phyloP scores from a whole-genome alignment of 352 stramenopile genomes.

The Globisporangium mamillatum region DNA sequence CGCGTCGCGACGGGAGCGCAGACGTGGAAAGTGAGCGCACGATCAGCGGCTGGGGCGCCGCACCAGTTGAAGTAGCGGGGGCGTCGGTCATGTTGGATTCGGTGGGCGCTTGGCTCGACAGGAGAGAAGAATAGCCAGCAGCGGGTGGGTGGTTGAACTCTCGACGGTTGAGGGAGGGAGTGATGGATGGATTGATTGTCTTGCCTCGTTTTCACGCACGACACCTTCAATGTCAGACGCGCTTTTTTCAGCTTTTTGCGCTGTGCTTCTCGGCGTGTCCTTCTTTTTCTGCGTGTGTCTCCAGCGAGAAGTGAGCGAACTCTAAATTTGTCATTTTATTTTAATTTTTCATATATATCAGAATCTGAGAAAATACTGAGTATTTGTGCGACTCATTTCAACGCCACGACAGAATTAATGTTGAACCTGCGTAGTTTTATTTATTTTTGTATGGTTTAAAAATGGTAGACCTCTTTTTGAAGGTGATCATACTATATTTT shows the following conservation, averaged over 20 bases:
- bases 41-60: neutral
- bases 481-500: too few relatives aligned
- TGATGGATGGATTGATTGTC: neutral
- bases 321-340: too few relatives aligned
- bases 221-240: neutral
- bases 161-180: neutral
- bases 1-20: neutral
- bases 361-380: too few relatives aligned
- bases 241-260: neutral
- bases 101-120: neutral
- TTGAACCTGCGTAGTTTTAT: too few relatives aligned
- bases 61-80: neutral
- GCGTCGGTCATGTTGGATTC: neutral
- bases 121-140: neutral
- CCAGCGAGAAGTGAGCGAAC: neutral
- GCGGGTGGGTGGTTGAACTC: neutral
- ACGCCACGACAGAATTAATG: too few relatives aligned
- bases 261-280: neutral
- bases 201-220: neutral
- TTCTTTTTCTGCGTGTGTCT: neutral
- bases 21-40: constrained; percentile 9
- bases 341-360: too few relatives aligned
- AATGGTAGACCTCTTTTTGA: too few relatives aligned
- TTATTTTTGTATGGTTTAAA: too few relatives aligned
- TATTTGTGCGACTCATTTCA: too few relatives aligned